These are phyloP conservation scores for Elsinoe ampelina DNA, from an alignment of 2,329 filamentous ascomycete genomes.

Conservation along the genomic window DNA sequence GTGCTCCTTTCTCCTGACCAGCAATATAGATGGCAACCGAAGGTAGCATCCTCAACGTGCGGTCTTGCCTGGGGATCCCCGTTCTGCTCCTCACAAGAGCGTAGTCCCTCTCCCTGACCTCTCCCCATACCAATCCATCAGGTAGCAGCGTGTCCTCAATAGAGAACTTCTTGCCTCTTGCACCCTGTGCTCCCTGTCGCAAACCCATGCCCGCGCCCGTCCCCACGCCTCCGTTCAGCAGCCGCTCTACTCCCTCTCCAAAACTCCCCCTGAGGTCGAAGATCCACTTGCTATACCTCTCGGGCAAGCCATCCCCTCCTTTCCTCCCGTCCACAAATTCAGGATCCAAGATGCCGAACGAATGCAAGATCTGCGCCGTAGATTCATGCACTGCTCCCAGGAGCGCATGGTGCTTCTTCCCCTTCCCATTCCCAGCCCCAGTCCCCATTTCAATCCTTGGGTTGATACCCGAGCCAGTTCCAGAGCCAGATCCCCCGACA, in stretches of 20 bases:
- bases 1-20: slow-evolving; percentile 38
- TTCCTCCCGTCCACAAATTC: slow-evolving; percentile 15
- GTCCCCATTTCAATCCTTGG: too few relatives aligned
- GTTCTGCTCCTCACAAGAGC: slow-evolving; percentile 47
- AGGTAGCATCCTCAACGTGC: slow-evolving; percentile 33
- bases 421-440: neutral
- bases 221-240: neutral
- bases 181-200: neutral
- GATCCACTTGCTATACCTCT: slow-evolving; percentile 17
- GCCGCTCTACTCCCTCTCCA: neutral
- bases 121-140: slow-evolving; percentile 47
- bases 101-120: slow-evolving; percentile 45
- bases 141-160: slow-evolving; percentile 31
- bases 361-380: slow-evolving; percentile 20
- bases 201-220: neutral
- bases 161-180: slow-evolving; percentile 15
- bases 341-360: slow-evolving; percentile 18
- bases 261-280: slow-evolving; percentile 14
- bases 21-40: slow-evolving; percentile 27
- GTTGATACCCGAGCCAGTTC: too few relatives aligned
- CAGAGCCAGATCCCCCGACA: too few relatives aligned
- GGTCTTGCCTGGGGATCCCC: slow-evolving; percentile 47
- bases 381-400: slow-evolving; percentile 25
- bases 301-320: neutral
- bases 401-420: slow-evolving; percentile 17